These are phyloP conservation scores for Myriosclerotinia duriaeana DNA, from an alignment of 2,329 filamentous ascomycete species.

Conservation along the genomic window DNA sequence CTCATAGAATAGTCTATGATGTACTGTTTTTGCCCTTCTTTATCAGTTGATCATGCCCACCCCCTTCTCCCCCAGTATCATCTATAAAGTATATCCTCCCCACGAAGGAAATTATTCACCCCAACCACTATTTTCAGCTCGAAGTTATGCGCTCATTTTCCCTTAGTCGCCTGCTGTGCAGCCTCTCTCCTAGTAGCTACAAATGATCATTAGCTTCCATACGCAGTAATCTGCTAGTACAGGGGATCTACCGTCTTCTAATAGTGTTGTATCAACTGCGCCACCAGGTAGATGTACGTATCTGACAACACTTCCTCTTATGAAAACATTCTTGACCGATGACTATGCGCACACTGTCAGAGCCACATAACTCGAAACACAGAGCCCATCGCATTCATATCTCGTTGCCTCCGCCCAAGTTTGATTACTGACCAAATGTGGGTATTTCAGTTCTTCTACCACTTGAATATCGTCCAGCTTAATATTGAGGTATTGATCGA, in stretches of 20 bases:
- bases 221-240: neutral
- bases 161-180: slow-evolving; percentile 51
- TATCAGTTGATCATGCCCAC: neutral
- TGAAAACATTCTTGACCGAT: slow-evolving; percentile 75
- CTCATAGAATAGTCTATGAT: neutral
- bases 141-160: slow-evolving; percentile 43
- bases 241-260: slow-evolving; percentile 63
- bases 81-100: neutral
- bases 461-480: slow-evolving; percentile 96
- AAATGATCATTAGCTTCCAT: slow-evolving; percentile 24
- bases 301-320: slow-evolving; percentile 70
- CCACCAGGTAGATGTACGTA: slow-evolving; percentile 69
- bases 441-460: slow-evolving; percentile 90
- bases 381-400: neutral
- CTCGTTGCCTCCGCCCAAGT: neutral
- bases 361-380: neutral
- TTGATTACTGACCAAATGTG: slow-evolving; percentile 67
- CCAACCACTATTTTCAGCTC: neutral
- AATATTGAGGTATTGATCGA: slow-evolving; percentile 99
- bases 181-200: slow-evolving; percentile 45
- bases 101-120: neutral
- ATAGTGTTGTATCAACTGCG: slow-evolving; percentile 66
- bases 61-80: neutral
- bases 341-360: slow-evolving; percentile 47
- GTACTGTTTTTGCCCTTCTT: neutral